Evolutionary conservation across 768 basidiomycete genomes (phyloP).

Genomic region (Russula lepida): DNA sequence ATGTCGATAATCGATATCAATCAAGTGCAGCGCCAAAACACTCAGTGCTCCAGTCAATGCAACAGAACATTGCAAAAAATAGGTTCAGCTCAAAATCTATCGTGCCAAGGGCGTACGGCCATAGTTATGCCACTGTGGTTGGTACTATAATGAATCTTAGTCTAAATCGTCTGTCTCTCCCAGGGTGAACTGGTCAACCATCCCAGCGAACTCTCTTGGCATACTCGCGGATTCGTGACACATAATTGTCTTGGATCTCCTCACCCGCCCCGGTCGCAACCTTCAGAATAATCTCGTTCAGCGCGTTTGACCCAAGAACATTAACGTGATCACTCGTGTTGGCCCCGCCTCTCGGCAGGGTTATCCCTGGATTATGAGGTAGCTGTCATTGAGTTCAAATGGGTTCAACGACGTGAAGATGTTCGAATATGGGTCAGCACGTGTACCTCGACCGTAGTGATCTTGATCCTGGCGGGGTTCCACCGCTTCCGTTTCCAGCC

Average conservation of each 20-base stretch:
- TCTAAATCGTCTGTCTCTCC: no score
- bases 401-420: background rate
- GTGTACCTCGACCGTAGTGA: conserved; percentile 79
- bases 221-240: conserved; percentile 75
- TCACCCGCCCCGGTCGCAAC: conserved; percentile 78
- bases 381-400: conserved; percentile 37
- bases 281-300: conserved; percentile 88
- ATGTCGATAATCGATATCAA: no score
- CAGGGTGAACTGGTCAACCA: no score
- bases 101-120: no score
- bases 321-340: conserved; percentile 87
- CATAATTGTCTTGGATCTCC: conserved; percentile 59
- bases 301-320: conserved; percentile 53
- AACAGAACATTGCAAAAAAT: no score
- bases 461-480: conserved; percentile 86
- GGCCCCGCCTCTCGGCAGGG: conserved; percentile 81
- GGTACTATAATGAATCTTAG: no score
- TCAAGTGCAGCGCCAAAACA: no score
- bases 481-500: conserved; percentile 86
- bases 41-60: no score
- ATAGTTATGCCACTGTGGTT: no score
- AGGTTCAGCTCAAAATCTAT: no score
- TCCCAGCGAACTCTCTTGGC: conserved; percentile 45
- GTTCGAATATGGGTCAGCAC: background rate
- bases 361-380: conserved; percentile 65